Base-by-base conservation (phyloP, 2,329 filamentous ascomycete genomes). In the Knoxdaviesia capensis region DNA sequence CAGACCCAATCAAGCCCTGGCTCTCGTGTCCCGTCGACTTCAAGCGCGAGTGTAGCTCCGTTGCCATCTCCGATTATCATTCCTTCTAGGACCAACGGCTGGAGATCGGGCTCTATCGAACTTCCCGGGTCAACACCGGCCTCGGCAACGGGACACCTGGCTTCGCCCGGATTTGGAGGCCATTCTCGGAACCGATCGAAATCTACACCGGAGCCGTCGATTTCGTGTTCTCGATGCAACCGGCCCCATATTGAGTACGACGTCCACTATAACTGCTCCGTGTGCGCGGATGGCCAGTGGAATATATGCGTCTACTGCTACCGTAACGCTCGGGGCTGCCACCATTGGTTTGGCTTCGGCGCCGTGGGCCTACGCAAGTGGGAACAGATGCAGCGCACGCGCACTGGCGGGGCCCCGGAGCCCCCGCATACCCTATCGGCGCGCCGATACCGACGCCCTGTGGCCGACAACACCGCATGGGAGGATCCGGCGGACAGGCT, bases 341-440 rank as follows among this genome's bases (percentile, higher is more conserved):
- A 74, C 11, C 74, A 90, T 54, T 94, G 86, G 85, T 86, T 79
- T 50, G 87, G 88, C 1, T 94, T 94, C 54, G 83, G 83, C 3
- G 68, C 79, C 50, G 69, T 71, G 5, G 85, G 84, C 0, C 72
- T 74, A 61, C 61, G 61, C 38, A 74, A 70, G 46, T 88, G 80
- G 65, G 74, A 81, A 45, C 65, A 64, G 50, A 56, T 59, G 11
- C 56, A 58, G 31, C 52, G 56, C n/a, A 57, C 58, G 5, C 20
- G 20, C 2, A 20, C 20, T 20, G 20, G 31, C 29, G 30, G 36
- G 20, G 55, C 62, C 20, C 50, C 52, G 41, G 54, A 54, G 44
- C 53, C 52, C 41, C 71, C 71, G 11, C 75, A 80, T 50, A 66
- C 70, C 56, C 60, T 80, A 10, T 69, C 62, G 4, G 65, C 72